phyloP scores from a whole-genome alignment of 2,329 filamentous ascomycete genomes.

The Fusarium foetens region DNA sequence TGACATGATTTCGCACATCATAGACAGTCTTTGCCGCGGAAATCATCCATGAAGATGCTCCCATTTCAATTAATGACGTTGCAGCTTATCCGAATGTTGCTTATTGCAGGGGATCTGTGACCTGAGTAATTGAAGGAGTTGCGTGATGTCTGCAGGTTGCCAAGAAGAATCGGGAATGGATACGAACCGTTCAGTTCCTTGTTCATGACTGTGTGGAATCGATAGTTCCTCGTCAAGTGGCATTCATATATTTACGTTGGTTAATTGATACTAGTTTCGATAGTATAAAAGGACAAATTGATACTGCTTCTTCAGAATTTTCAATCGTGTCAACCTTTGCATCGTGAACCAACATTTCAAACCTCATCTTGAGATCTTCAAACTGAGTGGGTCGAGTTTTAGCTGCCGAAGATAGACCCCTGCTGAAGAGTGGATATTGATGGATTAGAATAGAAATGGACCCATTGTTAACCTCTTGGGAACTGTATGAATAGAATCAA shows the following conservation, averaged over 20 bases:
- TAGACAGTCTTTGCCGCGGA: background rate
- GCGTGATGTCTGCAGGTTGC: background rate
- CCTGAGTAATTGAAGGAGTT: background rate
- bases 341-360: slow-evolving; percentile 2
- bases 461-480: slow-evolving; percentile 18
- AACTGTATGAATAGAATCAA: background rate
- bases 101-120: background rate
- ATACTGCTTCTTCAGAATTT: background rate
- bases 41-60: background rate
- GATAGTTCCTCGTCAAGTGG: background rate
- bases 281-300: rapidly evolving
- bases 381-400: slow-evolving; percentile 11
- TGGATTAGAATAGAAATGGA: slow-evolving; percentile 9
- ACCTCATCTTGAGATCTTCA: slow-evolving; percentile 23
- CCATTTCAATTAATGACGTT: background rate
- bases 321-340: background rate
- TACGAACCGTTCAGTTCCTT: background rate
- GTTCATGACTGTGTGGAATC: background rate
- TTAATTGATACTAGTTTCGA: rapidly evolving
- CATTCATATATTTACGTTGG: background rate
- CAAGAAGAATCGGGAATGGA: background rate
- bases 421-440: slow-evolving; percentile 31
- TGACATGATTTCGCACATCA: background rate
- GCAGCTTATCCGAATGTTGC: background rate
- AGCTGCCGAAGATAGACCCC: slow-evolving; percentile 28